Percentiles rank a stretch among this genome's conserved stretches.
phyloP scores from a whole-genome alignment of 2,329 filamentous ascomycete species.

The Aspergillus hortae region DNA sequence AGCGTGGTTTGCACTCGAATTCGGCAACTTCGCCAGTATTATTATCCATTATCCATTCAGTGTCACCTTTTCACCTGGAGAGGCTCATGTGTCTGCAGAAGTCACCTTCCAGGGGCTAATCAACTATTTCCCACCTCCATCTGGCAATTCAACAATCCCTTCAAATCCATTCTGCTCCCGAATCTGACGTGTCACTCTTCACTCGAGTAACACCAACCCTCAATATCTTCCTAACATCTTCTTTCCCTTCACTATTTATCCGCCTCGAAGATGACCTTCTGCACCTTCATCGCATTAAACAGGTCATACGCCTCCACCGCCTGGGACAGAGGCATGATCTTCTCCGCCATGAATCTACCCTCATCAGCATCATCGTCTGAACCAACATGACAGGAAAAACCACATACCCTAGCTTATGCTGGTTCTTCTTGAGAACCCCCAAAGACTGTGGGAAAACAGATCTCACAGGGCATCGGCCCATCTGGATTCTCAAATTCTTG shows the following conservation, averaged over 20 bases:
- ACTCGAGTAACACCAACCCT: no score
- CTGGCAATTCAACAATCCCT: background rate
- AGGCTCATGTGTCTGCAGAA: no score
- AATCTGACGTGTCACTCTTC: no score
- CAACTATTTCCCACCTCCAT: no score
- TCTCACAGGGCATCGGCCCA: conserved; percentile 73
- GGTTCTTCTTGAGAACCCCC: conserved; percentile 61
- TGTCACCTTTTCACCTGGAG: no score
- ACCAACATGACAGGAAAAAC: background rate
- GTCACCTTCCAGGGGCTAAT: no score
- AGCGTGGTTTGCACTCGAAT: background rate
- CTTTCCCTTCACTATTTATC: conserved; percentile 27
- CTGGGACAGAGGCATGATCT: conserved; percentile 66
- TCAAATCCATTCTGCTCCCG: background rate
- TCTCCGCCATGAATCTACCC: conserved; percentile 70
- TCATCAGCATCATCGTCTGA: conserved; percentile 14
- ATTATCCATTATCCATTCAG: no score
- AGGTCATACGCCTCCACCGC: conserved; percentile 67
- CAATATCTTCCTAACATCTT: background rate
- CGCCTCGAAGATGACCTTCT: conserved; percentile 67
- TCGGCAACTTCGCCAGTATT: no score
- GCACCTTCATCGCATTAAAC: conserved; percentile 69
- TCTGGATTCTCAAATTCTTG: conserved; percentile 70
- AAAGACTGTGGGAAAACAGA: conserved; percentile 66
- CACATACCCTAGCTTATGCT: conserved; percentile 62